These are phyloP conservation scores for Lyophyllum shimeji DNA, from an alignment of 768 basidiomycete species.

Conservation along the genomic window DNA sequence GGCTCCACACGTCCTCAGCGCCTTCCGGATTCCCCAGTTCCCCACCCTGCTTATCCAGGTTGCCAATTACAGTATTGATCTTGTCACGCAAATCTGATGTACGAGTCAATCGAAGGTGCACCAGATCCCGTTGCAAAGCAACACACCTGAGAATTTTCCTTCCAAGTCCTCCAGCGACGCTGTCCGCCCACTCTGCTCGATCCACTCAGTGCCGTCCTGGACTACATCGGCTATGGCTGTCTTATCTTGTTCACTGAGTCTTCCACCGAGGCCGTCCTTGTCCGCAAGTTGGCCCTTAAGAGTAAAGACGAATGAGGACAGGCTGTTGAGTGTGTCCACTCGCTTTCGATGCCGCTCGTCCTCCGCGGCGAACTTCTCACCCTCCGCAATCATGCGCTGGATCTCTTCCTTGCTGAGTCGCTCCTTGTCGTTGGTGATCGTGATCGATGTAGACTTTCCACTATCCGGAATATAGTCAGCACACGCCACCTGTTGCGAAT, in stretches of 20 bases:
- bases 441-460: slow-evolving; percentile 79
- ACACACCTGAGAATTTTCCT: slow-evolving; percentile 60
- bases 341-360: slow-evolving; percentile 23
- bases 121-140: background rate
- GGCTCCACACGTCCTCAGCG: slow-evolving; percentile 3
- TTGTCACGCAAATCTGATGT: slow-evolving; percentile 21
- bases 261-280: slow-evolving; percentile 72
- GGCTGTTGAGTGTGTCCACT: slow-evolving; percentile 45
- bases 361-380: slow-evolving; percentile 41
- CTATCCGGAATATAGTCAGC: slow-evolving; percentile 19
- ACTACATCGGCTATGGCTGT: slow-evolving; percentile 57
- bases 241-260: slow-evolving; percentile 57
- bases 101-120: slow-evolving; percentile 5
- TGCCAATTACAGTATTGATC: slow-evolving; percentile 26
- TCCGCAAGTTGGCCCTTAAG: slow-evolving; percentile 72
- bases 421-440: slow-evolving; percentile 76
- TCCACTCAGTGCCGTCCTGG: slow-evolving; percentile 74
- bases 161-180: slow-evolving; percentile 77
- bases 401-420: slow-evolving; percentile 55
- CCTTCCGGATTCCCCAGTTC: background rate
- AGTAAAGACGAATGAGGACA: slow-evolving; percentile 63
- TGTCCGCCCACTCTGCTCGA: slow-evolving; percentile 62
- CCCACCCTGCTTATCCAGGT: slow-evolving; percentile 18
- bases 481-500: background rate
- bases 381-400: slow-evolving; percentile 53